Evolutionary conservation across 306 rosid species (phyloP).

Genomic region (Glycyrrhiza uralensis): DNA sequence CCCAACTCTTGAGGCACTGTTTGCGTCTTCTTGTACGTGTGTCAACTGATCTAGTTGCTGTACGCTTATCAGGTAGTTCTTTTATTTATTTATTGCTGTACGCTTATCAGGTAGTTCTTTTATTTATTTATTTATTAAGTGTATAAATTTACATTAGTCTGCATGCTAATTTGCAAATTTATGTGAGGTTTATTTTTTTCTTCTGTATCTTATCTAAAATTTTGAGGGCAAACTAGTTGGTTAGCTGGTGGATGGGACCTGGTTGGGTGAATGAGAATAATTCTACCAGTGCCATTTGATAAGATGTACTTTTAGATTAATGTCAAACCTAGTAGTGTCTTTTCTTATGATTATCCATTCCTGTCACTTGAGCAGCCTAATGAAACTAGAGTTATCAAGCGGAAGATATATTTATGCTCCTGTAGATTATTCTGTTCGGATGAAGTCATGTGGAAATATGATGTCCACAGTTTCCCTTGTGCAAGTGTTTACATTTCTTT

Average conservation of each 20-base stretch:
- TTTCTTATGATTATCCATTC: constrained; percentile 13
- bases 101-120: constrained; percentile 78
- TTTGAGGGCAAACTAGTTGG: constrained; percentile 5
- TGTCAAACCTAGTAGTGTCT: constrained; percentile 11
- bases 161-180: background rate
- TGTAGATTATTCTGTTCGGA: constrained; percentile 5
- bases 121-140: background rate
- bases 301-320: background rate
- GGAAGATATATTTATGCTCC: constrained; percentile 11
- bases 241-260: constrained; percentile 1
- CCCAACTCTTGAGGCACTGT: constrained; percentile 97
- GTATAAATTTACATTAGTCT: background rate
- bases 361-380: background rate
- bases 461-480: constrained; percentile 10
- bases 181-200: background rate
- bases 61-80: constrained; percentile 80
- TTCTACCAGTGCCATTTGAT: constrained; percentile 3
- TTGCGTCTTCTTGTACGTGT: constrained; percentile 97
- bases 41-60: constrained; percentile 86
- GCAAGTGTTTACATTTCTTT: constrained; percentile 26
- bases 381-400: constrained; percentile 10
- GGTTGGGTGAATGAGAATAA: constrained; percentile 6
- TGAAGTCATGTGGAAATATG: constrained; percentile 10
- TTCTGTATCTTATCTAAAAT: background rate
- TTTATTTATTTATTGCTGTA: constrained; percentile 62